Conservation (phyloP, 805 yeast species). For the Tetrapisispora arboricola region DNA sequence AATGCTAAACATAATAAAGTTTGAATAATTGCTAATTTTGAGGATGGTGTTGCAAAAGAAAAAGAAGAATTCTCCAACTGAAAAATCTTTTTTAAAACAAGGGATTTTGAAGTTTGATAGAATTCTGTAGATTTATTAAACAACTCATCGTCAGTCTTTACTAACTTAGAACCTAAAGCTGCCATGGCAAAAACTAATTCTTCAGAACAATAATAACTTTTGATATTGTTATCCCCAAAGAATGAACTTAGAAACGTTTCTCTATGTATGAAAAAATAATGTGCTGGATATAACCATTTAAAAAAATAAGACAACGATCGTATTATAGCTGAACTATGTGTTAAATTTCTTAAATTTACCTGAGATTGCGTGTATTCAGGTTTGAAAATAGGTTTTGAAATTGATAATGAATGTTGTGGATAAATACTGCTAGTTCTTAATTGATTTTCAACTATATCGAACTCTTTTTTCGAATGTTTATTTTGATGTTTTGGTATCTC, state of each 20-base stretch:
- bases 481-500: not conserved
- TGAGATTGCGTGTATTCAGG: conserved; percentile 7
- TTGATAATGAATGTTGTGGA: conserved; percentile 21
- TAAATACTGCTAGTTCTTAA: conserved; percentile 18
- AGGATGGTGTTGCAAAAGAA: conserved; percentile 27
- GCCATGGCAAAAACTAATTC: conserved; percentile 43
- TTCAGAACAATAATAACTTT: conserved; percentile 40
- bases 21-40: conserved; percentile 43
- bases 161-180: conserved; percentile 43
- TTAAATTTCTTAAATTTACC: conserved; percentile 12
- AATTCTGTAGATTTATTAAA: conserved; percentile 32
- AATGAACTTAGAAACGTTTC: conserved; percentile 50
- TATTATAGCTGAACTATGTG: conserved; percentile 18
- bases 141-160: conserved; percentile 28
- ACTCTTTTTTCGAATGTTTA: not conserved
- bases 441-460: not conserved
- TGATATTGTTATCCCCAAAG: conserved; percentile 31
- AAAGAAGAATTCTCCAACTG: conserved; percentile 17
- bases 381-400: conserved; percentile 8
- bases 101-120: conserved; percentile 37
- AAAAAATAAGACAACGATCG: conserved; percentile 31
- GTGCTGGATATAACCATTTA: conserved; percentile 53
- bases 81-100: conserved; percentile 32
- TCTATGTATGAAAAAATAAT: conserved; percentile 46
- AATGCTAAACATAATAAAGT: conserved; percentile 43